Conservation (phyloP, 1,284 basidiomycete species). For the Sanghuangporus baumii region DNA sequence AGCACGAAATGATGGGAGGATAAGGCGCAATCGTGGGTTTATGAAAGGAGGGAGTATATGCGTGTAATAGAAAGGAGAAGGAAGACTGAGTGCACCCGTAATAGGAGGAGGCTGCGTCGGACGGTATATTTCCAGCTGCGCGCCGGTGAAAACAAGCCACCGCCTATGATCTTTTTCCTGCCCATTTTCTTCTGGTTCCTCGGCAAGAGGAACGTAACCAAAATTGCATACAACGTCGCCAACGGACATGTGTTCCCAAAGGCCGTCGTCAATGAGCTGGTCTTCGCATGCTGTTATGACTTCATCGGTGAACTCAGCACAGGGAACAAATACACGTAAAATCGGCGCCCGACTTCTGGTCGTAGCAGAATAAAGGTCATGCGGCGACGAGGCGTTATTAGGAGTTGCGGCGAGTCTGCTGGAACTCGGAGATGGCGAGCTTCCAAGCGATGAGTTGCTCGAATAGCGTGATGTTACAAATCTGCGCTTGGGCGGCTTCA, state of each 20-base stretch:
- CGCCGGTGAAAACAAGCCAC: conserved; percentile 70
- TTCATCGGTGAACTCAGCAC: conserved; percentile 43
- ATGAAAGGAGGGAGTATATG: conserved; percentile 51
- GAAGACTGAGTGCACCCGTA: conserved; percentile 48
- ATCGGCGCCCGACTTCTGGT: conserved; percentile 64
- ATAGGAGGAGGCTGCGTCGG: conserved; percentile 49
- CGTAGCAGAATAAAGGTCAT: conserved; percentile 56
- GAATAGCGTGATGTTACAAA: conserved; percentile 38
- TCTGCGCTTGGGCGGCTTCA: conserved; percentile 29
- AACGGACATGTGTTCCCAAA: conserved; percentile 65
- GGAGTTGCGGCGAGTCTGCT: conserved; percentile 30
- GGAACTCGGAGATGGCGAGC: conserved; percentile 21
- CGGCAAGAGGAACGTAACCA: conserved; percentile 53
- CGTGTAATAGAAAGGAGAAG: conserved; percentile 57
- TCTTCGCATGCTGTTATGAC: conserved; percentile 54
- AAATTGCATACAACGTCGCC: conserved; percentile 76
- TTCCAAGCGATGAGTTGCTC: conserved; percentile 33
- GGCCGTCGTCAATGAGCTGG: conserved; percentile 53
- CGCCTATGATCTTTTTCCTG: conserved; percentile 25
- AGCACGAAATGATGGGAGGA: conserved; percentile 34
- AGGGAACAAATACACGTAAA: conserved; percentile 69
- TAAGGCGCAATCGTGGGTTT: conserved; percentile 44
- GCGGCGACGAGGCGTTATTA: conserved; percentile 38
- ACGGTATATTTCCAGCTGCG: conserved; percentile 48
- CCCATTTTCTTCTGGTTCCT: conserved; percentile 21